These are phyloP conservation scores for Panaeolus cyanescens DNA, from an alignment of 768 basidiomycete species.

Conservation along the genomic window DNA sequence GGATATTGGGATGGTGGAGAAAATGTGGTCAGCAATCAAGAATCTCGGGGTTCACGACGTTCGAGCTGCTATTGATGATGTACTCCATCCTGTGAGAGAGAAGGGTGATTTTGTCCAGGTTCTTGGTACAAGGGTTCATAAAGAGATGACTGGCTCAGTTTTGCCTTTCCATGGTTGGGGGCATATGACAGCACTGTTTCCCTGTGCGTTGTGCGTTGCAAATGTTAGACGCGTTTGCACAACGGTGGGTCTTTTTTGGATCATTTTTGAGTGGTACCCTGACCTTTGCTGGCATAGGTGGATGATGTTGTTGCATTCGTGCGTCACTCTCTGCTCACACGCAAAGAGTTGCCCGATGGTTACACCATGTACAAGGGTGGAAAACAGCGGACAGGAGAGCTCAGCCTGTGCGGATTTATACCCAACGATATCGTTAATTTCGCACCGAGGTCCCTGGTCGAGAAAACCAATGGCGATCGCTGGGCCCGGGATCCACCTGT, in stretches of 20 bases:
- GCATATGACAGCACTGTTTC: conserved; percentile 18
- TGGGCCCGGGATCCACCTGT: conserved; percentile 8
- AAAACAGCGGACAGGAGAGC: conserved; percentile 6
- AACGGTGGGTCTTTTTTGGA: conserved; percentile 14
- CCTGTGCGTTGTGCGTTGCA: conserved; percentile 18
- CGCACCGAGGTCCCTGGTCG: conserved; percentile 7
- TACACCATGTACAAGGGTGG: conserved; percentile 11
- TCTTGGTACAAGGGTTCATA: conserved; percentile 15
- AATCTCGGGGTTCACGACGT: conserved; percentile 28
- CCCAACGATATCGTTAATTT: conserved; percentile 14
- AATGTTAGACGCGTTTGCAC: conserved; percentile 14
- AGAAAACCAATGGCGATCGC: conserved; percentile 14
- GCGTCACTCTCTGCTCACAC: conserved; percentile 13
- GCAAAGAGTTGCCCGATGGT: conserved; percentile 10
- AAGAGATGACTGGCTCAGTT: conserved; percentile 8
- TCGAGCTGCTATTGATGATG: conserved; percentile 20
- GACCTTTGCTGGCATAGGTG: conserved; percentile 11
- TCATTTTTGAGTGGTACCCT: neutral
- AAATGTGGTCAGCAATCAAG: conserved; percentile 31
- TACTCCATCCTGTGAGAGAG: conserved; percentile 11
- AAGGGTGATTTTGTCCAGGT: conserved; percentile 17
- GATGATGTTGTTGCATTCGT: conserved; percentile 17
- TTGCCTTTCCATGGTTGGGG: conserved; percentile 20
- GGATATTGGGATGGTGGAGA: conserved; percentile 31
- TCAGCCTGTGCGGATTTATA: conserved; percentile 16